Evolutionary conservation across 305 asterid genomes (phyloP).

Genomic region (Rubia peregrina): DNA sequence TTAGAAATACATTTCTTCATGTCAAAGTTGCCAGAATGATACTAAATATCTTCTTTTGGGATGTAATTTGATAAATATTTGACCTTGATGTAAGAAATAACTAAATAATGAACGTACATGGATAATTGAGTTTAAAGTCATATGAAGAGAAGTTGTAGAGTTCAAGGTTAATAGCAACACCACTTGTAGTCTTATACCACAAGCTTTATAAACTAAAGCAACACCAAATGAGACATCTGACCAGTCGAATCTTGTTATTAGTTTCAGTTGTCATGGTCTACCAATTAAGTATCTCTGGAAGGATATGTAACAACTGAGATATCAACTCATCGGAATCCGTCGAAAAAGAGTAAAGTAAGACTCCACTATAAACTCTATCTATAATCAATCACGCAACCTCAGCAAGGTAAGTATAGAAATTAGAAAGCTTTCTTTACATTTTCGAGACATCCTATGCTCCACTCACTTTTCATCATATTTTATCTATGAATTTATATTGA

Average conservation of each 20-base stretch:
- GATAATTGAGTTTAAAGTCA: no score
- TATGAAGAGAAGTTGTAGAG: no score
- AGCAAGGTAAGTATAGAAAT: background rate
- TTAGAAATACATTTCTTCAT: no score
- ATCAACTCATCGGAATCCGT: slow-evolving; percentile 26
- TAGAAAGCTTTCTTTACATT: background rate
- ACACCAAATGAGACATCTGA: slow-evolving; percentile 79
- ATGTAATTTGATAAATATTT: no score
- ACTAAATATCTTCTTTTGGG: no score
- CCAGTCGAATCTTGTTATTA: slow-evolving; percentile 48
- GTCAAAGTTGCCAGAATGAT: no score
- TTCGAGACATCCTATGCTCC: background rate
- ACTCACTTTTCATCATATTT: background rate
- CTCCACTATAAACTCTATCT: background rate
- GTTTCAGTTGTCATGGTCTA: slow-evolving; percentile 42
- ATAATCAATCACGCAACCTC: slow-evolving; percentile 2
- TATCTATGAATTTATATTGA: background rate
- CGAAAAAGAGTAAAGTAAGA: slow-evolving; percentile 19
- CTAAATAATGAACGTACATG: no score
- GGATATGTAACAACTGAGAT: slow-evolving; percentile 5
- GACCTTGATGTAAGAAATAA: no score
- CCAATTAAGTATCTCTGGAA: slow-evolving; percentile 14
- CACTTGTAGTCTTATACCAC: no score
- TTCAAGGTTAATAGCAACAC: no score
- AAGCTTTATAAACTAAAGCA: no score